A percentile compares a stretch with the other conserved stretches of the same genome.
Evolutionary conservation across 805 yeast genomes (phyloP).

Genomic region (Metschnikowia matae): DNA sequence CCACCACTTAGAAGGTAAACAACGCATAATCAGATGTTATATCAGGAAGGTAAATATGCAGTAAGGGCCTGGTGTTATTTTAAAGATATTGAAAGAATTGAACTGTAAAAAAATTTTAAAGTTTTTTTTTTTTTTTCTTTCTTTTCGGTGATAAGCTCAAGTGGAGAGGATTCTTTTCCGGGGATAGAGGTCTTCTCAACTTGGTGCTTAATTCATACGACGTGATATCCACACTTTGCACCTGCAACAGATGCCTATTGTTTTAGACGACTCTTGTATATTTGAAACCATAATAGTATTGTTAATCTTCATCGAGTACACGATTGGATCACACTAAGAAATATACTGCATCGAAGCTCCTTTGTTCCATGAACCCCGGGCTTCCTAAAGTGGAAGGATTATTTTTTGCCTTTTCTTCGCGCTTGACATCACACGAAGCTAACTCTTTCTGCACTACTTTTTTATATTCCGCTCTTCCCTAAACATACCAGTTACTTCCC

Average conservation of each 20-base stretch:
- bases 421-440: constrained; percentile 3
- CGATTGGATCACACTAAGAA: not conserved
- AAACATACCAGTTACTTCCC: not conserved
- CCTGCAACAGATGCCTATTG: too few relatives aligned
- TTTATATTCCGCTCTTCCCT: not conserved
- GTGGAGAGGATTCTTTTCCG: not conserved
- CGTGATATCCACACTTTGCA: too few relatives aligned
- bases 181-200: not conserved
- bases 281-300: not conserved
- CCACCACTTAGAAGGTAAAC: not conserved
- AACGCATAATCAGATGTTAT: not conserved
- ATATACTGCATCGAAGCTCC: not conserved
- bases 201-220: not conserved
- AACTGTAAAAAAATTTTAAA: too few relatives aligned
- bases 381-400: not conserved
- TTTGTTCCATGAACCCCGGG: constrained; percentile 4
- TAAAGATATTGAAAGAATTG: too few relatives aligned
- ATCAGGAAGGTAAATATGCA: not conserved
- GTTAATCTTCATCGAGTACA: not conserved
- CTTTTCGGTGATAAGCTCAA: not conserved
- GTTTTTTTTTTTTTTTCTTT: too few relatives aligned
- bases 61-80: not conserved
- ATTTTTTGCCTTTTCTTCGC: constrained; percentile 2
- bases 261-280: too few relatives aligned
- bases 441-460: constrained; percentile 3